Percentiles rank a stretch among this genome's conserved stretches.
Evolutionary conservation across 345 rosid species (phyloP).

Genomic region (Pugionium dolabratum): DNA sequence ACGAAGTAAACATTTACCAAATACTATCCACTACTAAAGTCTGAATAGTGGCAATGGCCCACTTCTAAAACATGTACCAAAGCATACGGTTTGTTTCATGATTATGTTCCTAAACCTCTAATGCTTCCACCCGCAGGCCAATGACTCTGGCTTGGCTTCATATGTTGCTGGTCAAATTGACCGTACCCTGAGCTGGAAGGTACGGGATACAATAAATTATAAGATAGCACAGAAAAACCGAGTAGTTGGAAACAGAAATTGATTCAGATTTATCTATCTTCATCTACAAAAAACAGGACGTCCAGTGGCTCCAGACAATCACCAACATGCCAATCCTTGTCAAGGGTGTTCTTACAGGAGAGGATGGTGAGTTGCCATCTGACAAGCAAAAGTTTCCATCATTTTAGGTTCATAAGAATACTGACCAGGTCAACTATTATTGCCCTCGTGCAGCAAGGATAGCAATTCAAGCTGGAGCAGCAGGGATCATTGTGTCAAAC

Average conservation of each 20-base stretch:
- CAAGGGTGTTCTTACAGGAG: constrained; percentile 80
- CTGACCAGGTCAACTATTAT: neutral
- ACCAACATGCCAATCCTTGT: constrained; percentile 75
- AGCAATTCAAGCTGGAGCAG: constrained; percentile 66
- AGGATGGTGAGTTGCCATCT: constrained; percentile 55
- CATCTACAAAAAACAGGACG: constrained; percentile 47
- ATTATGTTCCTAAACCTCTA: constrained; percentile 1
- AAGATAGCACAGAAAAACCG: neutral
- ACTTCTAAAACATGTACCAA: neutral
- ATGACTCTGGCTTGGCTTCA: constrained; percentile 80
- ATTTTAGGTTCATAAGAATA: neutral
- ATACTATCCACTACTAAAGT: neutral
- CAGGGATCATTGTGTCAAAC: constrained; percentile 84
- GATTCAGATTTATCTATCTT: constrained; percentile 4
- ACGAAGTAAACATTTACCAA: constrained; percentile 43
- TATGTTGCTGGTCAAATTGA: constrained; percentile 88
- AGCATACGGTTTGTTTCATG: neutral
- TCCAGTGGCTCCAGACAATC: constrained; percentile 79
- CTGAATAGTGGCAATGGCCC: neutral
- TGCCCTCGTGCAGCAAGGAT: constrained; percentile 55
- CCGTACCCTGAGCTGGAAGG: constrained; percentile 85
- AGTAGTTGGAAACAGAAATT: neutral
- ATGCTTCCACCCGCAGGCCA: constrained; percentile 42
- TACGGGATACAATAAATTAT: constrained; percentile 23
- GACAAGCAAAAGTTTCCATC: neutral